A percentile compares a stretch with the other conserved stretches of the same genome.
These are phyloP conservation scores for Erythrobasidium hasegawianum DNA, from an alignment of 1,284 basidiomycete species.

Conservation along the genomic window DNA sequence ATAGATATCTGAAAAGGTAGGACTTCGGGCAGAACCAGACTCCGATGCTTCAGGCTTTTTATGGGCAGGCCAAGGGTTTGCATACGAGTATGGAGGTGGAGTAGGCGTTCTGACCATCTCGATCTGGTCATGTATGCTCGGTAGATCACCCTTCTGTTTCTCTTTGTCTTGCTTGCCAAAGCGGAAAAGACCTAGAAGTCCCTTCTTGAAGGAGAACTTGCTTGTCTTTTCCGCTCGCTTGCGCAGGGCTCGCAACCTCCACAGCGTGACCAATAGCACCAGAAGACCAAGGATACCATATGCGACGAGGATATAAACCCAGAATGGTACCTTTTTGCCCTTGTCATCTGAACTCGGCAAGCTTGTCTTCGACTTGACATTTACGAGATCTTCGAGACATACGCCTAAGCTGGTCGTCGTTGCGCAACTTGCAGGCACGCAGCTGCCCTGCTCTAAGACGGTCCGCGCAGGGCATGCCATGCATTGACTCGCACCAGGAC, in stretches of 20 bases:
- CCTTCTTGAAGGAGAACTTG: constrained; percentile 24
- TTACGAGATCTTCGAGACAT: constrained; percentile 68
- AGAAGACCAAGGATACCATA: constrained; percentile 74
- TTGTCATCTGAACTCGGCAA: constrained; percentile 51
- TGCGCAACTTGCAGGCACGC: constrained; percentile 60
- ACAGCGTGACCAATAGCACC: constrained; percentile 60
- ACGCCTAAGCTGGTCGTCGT: constrained; percentile 66
- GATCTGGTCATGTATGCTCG: constrained; percentile 17
- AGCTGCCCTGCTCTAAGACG: constrained; percentile 62
- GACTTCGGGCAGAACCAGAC: background rate
- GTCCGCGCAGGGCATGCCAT: constrained; percentile 65
- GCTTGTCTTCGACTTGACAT: constrained; percentile 57
- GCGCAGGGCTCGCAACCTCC: constrained; percentile 64
- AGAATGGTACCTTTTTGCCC: constrained; percentile 60
- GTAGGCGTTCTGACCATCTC: constrained; percentile 20
- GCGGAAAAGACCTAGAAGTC: constrained; percentile 19
- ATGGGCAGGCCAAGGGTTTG: constrained; percentile 1
- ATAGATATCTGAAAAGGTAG: background rate
- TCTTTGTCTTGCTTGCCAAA: background rate
- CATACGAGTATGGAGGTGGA: constrained; percentile 22
- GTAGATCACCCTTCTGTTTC: background rate
- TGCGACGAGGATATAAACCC: constrained; percentile 75
- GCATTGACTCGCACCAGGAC: constrained; percentile 61
- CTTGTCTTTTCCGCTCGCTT: constrained; percentile 61
- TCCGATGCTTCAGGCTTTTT: background rate